phyloP scores from a whole-genome alignment of 192 early-diverging fungal species.

The Irineochytrium annulatum region DNA sequence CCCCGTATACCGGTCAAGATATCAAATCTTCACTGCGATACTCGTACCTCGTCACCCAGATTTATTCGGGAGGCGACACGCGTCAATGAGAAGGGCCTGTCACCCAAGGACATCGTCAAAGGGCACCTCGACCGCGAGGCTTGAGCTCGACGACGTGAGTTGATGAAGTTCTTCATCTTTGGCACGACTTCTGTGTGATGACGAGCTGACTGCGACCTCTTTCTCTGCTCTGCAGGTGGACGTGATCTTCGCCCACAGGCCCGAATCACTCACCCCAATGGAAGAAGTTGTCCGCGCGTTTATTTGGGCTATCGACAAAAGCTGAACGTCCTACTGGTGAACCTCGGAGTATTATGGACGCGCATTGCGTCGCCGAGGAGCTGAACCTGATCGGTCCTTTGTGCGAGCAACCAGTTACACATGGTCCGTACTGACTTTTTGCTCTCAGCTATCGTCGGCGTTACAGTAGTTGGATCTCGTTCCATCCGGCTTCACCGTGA shows the following conservation, averaged over 20 bases:
- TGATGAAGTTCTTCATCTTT: constrained; percentile 4
- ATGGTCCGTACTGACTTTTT: too few relatives aligned
- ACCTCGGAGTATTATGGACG: too few relatives aligned
- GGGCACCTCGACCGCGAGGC: constrained; percentile 69
- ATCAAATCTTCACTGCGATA: too few relatives aligned
- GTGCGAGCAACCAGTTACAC: too few relatives aligned
- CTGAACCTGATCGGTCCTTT: too few relatives aligned
- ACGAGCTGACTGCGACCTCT: background rate
- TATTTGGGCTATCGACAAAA: constrained; percentile 74
- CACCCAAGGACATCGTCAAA: constrained; percentile 81
- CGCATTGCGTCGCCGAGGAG: too few relatives aligned
- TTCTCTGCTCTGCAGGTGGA: constrained; percentile 34
- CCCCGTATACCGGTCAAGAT: too few relatives aligned
- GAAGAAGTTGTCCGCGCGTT: constrained; percentile 83
- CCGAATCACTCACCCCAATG: constrained; percentile 73
- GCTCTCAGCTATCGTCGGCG: too few relatives aligned
- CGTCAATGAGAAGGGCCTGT: constrained; percentile 76
- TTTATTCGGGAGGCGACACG: constrained; percentile 64
- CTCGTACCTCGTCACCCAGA: too few relatives aligned
- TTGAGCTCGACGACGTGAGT: constrained; percentile 68
- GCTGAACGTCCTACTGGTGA: constrained; percentile 81
- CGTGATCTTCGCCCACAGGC: constrained; percentile 77
- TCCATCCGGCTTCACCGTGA: too few relatives aligned
- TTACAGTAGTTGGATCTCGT: too few relatives aligned
- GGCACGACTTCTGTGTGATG: background rate